phyloP scores from a whole-genome alignment of 768 basidiomycete genomes.

The Cystofilobasidium macerans region DNA sequence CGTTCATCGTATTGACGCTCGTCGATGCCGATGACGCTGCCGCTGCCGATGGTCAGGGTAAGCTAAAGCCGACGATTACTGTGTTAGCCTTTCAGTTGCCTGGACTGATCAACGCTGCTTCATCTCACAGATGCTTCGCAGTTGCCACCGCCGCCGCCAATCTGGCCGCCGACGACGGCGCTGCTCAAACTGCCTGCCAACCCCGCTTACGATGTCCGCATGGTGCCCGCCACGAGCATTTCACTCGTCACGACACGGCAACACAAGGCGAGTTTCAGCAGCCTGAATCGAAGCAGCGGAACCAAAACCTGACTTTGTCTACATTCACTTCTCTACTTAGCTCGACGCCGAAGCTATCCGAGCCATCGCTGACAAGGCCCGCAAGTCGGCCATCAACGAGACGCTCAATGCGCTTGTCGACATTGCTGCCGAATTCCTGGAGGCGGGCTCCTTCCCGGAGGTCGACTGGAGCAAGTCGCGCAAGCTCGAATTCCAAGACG shows the following conservation, averaged over 20 bases:
- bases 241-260: slow-evolving; percentile 57
- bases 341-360: slow-evolving; percentile 34
- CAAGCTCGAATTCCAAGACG: slow-evolving; percentile 83
- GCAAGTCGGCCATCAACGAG: slow-evolving; percentile 53
- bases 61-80: not conserved
- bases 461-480: slow-evolving; percentile 74
- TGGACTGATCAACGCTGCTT: not conserved
- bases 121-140: not conserved
- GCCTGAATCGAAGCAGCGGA: not conserved
- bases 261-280: slow-evolving; percentile 50
- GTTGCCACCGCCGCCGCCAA: slow-evolving; percentile 48
- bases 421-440: slow-evolving; percentile 51
- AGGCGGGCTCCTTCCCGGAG: slow-evolving; percentile 46
- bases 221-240: slow-evolving; percentile 62
- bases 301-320: not conserved
- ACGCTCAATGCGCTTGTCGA: slow-evolving; percentile 46
- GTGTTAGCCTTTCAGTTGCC: not conserved
- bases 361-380: slow-evolving; percentile 55
- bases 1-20: slow-evolving; percentile 60
- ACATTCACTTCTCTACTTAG: not conserved
- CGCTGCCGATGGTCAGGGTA: not conserved
- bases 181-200: slow-evolving; percentile 41
- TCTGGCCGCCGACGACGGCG: slow-evolving; percentile 58
- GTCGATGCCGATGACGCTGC: slow-evolving; percentile 44
- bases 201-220: slow-evolving; percentile 55